phyloP scores from a whole-genome alignment of 495 filamentous ascomycete species.

The Hypoxylon perforatum region DNA sequence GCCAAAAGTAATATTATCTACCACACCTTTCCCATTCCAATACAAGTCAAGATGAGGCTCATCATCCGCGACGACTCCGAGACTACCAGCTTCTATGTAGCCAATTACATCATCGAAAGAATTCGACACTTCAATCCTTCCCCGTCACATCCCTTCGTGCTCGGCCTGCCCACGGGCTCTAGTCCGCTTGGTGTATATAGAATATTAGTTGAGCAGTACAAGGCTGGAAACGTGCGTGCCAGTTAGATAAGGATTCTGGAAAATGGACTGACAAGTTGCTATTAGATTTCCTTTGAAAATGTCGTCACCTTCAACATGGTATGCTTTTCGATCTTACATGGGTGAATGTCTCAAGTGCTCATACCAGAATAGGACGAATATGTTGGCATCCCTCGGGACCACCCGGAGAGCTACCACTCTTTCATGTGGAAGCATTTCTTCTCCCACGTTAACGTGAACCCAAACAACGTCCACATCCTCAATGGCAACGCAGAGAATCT shows the following conservation, averaged over 20 bases:
- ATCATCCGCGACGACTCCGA: constrained; percentile 79
- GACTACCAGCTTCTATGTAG: constrained; percentile 76
- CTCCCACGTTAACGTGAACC: constrained; percentile 83
- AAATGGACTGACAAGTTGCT: constrained; percentile 4
- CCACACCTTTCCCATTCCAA: constrained; percentile 23
- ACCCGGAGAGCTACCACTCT: constrained; percentile 85
- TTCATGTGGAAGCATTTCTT: constrained; percentile 96
- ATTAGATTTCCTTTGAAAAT: constrained; percentile 81
- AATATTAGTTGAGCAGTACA: constrained; percentile 77
- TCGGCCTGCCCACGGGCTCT: constrained; percentile 85
- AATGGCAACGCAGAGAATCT: constrained; percentile 82
- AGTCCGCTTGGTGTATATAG: constrained; percentile 83
- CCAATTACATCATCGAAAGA: constrained; percentile 83
- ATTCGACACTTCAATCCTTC: constrained; percentile 80
- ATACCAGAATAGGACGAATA: constrained; percentile 76
- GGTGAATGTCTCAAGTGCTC: not conserved
- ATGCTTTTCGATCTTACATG: constrained; percentile 37
- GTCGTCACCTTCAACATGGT: constrained; percentile 95
- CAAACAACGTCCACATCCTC: constrained; percentile 85
- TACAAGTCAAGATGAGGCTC: constrained; percentile 71
- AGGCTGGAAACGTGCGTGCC: constrained; percentile 68
- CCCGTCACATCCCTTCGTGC: constrained; percentile 77
- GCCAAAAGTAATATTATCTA: constrained; percentile 29
- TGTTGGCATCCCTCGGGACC: constrained; percentile 81
- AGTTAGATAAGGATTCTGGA: constrained; percentile 2